These are phyloP conservation scores for Pseudocercospora pini-densiflorae DNA, from an alignment of 2,329 filamentous ascomycete genomes.

Conservation along the genomic window DNA sequence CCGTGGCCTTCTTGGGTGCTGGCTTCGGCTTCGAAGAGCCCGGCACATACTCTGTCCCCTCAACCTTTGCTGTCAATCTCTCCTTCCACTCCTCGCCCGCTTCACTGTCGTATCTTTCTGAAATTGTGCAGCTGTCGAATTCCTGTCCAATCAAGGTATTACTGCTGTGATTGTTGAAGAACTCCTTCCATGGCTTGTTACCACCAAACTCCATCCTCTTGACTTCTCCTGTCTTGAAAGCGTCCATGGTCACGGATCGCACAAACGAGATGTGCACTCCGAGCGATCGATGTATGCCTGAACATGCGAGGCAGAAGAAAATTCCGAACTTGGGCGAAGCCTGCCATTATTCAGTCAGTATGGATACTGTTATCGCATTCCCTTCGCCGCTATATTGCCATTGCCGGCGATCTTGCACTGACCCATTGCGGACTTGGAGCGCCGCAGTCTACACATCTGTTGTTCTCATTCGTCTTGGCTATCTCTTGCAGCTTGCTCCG, in stretches of 20 bases:
- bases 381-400: not conserved
- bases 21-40: slow-evolving; percentile 27
- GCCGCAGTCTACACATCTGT: slow-evolving; percentile 90
- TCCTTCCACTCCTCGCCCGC: slow-evolving; percentile 97
- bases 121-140: slow-evolving; percentile 88
- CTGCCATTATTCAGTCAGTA: slow-evolving; percentile 42
- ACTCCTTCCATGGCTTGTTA: slow-evolving; percentile 83
- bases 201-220: slow-evolving; percentile 91
- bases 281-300: slow-evolving; percentile 89
- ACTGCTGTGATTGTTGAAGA: slow-evolving; percentile 69
- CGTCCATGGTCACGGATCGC: slow-evolving; percentile 97
- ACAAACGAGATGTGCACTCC: slow-evolving; percentile 99
- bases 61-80: slow-evolving; percentile 81
- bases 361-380: not conserved
- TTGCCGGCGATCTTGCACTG: slow-evolving; percentile 8
- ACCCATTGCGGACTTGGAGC: slow-evolving; percentile 99
- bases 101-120: slow-evolving; percentile 86
- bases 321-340: slow-evolving; percentile 93
- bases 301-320: slow-evolving; percentile 97
- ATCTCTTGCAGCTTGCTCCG: slow-evolving; percentile 92
- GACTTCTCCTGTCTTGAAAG: slow-evolving; percentile 92
- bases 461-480: slow-evolving; percentile 88
- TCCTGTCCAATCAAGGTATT: slow-evolving; percentile 53
- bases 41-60: slow-evolving; percentile 83
- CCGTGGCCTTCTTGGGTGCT: slow-evolving; percentile 30